phyloP scores from a whole-genome alignment of 805 yeast species.

The Metschnikowia gelsemii region DNA sequence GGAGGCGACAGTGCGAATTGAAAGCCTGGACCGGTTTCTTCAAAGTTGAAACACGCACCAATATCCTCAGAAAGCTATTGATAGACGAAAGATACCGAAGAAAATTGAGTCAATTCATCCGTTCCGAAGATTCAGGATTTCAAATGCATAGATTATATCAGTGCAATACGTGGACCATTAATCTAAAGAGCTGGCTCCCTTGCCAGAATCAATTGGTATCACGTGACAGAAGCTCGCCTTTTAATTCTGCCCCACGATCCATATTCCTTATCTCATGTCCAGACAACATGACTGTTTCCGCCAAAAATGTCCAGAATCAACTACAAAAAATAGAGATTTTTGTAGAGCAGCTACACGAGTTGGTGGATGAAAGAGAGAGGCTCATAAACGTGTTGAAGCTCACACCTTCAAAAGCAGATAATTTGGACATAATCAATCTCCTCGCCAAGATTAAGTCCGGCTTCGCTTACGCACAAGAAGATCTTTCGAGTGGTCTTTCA shows the following conservation, averaged over 20 bases:
- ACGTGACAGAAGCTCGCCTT: constrained; percentile 1
- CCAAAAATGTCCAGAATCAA: constrained; percentile 23
- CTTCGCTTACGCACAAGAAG: constrained; percentile 31
- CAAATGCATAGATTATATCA: too few species aligned
- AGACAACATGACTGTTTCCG: constrained; percentile 16
- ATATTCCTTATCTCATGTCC: neutral
- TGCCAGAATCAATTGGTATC: too few species aligned
- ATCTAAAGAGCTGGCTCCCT: too few species aligned
- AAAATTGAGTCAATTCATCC: too few species aligned
- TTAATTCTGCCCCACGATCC: constrained; percentile 1
- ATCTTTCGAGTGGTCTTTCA: constrained; percentile 18
- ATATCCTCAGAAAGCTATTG: too few species aligned
- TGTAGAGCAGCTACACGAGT: constrained; percentile 30
- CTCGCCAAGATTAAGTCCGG: constrained; percentile 29
- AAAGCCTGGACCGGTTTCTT: too few species aligned
- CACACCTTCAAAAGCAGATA: constrained; percentile 41
- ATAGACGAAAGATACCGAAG: too few species aligned
- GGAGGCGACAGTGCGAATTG: too few species aligned
- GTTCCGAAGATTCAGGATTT: too few species aligned
- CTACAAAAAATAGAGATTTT: constrained; percentile 21
- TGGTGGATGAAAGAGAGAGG: constrained; percentile 35
- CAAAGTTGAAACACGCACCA: too few species aligned
- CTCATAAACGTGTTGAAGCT: constrained; percentile 30
- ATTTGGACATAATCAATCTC: constrained; percentile 33
- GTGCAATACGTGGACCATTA: too few species aligned